A percentile compares a stretch with the other conserved stretches of the same genome.
Evolutionary conservation across 495 filamentous ascomycete genomes (phyloP).

Genomic region (Lophiostoma macrostomum): DNA sequence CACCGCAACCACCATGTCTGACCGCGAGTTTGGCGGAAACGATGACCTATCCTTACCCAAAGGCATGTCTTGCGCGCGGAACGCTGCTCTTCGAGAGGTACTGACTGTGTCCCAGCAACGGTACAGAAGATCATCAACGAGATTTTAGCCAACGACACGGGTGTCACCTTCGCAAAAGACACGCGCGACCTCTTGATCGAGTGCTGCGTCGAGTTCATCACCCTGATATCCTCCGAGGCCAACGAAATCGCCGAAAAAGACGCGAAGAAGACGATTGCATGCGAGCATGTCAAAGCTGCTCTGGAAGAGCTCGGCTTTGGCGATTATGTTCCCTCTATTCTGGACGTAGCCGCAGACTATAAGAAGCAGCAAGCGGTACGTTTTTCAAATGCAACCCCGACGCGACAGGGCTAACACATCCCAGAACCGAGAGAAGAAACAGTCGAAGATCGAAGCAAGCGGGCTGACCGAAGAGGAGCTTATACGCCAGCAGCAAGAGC

Average conservation of each 20-base stretch:
- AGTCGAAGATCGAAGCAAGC: conserved; percentile 92
- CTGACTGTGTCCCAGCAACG: conserved; percentile 60
- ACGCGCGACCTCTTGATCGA: conserved; percentile 94
- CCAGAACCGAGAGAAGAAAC: conserved; percentile 91
- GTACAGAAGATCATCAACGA: conserved; percentile 97
- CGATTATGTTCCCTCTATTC: conserved; percentile 82
- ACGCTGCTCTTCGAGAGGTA: conserved; percentile 5
- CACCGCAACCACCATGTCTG: conserved; percentile 65
- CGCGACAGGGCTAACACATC: conserved; percentile 14
- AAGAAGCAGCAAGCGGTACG: conserved; percentile 87
- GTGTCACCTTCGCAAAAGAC: conserved; percentile 82
- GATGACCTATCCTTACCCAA: conserved; percentile 96
- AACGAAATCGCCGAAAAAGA: conserved; percentile 99
- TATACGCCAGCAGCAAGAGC: conserved; percentile 79
- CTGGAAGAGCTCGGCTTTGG: conserved; percentile 84
- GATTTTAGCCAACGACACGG: conserved; percentile 71
- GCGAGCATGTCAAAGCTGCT: conserved; percentile 92
- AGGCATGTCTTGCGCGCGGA: conserved; percentile 50
- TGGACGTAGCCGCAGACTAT: conserved; percentile 85
- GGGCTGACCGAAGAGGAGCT: conserved; percentile 87
- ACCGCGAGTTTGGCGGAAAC: conserved; percentile 75
- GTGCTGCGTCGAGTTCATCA: conserved; percentile 99
- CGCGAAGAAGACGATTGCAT: conserved; percentile 96
- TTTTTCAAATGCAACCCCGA: neutral
- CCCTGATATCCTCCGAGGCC: conserved; percentile 91